Evolutionary conservation across 2,329 filamentous ascomycete species (phyloP), one percentile per base, ranked within the genome.

Genomic region (Aspergillus sp.): DNA sequence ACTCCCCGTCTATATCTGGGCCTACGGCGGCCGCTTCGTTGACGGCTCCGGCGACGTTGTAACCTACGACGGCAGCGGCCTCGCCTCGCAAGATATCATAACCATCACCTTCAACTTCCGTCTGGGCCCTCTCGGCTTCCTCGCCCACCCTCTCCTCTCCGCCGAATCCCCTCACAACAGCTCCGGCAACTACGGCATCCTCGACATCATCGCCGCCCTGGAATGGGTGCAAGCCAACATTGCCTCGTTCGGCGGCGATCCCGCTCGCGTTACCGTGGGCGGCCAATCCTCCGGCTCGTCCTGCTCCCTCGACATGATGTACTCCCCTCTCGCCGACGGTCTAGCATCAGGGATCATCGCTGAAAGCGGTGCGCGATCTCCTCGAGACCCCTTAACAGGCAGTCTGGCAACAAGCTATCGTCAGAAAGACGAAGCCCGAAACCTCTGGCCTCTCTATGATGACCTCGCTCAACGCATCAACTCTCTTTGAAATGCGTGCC

Each of bases 401-500:
- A 63, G 66, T 23, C 54, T 67, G 0, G 70, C 71, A 5, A 71
- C 71, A 6, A 62, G 60, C 25, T 67, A 73, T 51, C 67, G 64
- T 17, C 64, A 48, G 19, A 69, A 67, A 52, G 55, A 51, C 9
- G 61, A 53, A 19, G 71, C 72, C 72, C 10, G 57, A 64, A 39
- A 13, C 48, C 3, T 30, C 58, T 10, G 66, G 66, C n/a, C 62
- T 76, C 5, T 60, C 61, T 1, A 81, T 78, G 66, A 69, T 82
- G 5, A 57, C 63, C 2, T 56, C 74, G 0, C 60, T 77, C 9
- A 79, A 79, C 47, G 77, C 79, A 23, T 70, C 68, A 36, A 76
- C 72, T 4, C 67, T 82, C 45, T 72, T 72, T 15, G 72, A 80
- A 65, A 75, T 78, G 7, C 75, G 80, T 3, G 62, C 74, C 7